Evolutionary conservation across 83 land plant species (phyloP).

Genomic region (Thuja plicata): DNA sequence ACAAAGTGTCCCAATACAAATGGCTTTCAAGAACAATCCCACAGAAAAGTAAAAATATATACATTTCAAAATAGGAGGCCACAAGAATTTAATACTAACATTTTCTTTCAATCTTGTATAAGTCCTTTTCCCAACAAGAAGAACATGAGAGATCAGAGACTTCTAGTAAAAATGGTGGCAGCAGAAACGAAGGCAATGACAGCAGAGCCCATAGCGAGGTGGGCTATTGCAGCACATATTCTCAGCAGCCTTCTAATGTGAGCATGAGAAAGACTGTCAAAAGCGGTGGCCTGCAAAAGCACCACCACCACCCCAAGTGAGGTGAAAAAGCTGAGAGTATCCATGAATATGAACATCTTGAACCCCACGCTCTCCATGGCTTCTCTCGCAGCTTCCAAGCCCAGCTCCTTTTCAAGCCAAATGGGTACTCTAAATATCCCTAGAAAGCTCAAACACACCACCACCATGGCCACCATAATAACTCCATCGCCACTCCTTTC

Average conservation of each 20-base stretch:
- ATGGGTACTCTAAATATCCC: neutral
- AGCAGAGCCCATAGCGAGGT: neutral
- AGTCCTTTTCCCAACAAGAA: too few relatives aligned
- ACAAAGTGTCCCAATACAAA: too few relatives aligned
- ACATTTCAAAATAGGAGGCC: too few relatives aligned
- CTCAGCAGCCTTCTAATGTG: neutral
- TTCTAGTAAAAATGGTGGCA: neutral
- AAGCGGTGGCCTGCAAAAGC: neutral
- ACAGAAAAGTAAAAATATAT: too few relatives aligned
- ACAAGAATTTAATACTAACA: too few relatives aligned
- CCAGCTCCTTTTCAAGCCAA: neutral
- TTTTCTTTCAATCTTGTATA: too few relatives aligned
- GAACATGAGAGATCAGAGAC: too few relatives aligned
- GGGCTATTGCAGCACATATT: neutral
- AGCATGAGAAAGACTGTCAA: neutral
- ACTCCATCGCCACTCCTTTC: neutral
- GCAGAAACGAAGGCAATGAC: neutral
- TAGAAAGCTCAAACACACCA: neutral
- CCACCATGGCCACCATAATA: neutral
- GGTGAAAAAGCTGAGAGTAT: neutral
- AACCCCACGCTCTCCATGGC: neutral
- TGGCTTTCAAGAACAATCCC: too few relatives aligned
- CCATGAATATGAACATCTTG: neutral
- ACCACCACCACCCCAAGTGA: neutral
- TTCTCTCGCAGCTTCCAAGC: neutral